Percentiles rank a stretch among this genome's conserved stretches.
phyloP scores from a whole-genome alignment of 768 basidiomycete species.

The Tylopilus felleus region DNA sequence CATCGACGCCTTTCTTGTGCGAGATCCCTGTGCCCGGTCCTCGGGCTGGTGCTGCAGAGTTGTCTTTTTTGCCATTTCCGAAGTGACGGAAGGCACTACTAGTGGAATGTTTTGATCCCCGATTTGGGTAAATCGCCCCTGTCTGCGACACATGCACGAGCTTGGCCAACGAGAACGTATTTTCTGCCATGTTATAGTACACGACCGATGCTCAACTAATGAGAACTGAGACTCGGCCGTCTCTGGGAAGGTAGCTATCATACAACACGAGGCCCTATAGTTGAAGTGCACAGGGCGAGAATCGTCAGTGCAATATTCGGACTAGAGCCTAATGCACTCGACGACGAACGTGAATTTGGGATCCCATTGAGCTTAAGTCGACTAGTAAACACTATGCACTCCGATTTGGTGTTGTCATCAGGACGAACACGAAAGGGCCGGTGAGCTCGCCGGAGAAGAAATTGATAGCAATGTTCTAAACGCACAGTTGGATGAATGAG shows the following conservation, averaged over 20 bases:
- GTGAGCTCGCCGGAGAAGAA: not conserved
- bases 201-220: too few relatives aligned
- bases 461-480: not conserved
- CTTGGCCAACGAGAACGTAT: too few relatives aligned
- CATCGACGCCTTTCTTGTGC: not conserved
- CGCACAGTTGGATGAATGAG: not conserved
- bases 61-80: slow-evolving; percentile 6
- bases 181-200: too few relatives aligned
- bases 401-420: not conserved
- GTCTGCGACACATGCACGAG: too few relatives aligned
- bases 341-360: not conserved
- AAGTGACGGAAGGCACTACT: not conserved
- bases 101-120: not conserved
- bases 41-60: not conserved
- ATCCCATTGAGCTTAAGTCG: too few relatives aligned
- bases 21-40: not conserved
- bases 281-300: not conserved
- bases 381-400: not conserved
- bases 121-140: slow-evolving; percentile 12
- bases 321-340: not conserved
- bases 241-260: too few relatives aligned
- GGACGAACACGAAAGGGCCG: not conserved
- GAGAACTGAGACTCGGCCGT: too few relatives aligned
- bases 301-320: too few relatives aligned
- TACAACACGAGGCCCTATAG: not conserved